Conservation (phyloP, 2,329 filamentous ascomycete genomes). For the Arthroderma sp. region DNA sequence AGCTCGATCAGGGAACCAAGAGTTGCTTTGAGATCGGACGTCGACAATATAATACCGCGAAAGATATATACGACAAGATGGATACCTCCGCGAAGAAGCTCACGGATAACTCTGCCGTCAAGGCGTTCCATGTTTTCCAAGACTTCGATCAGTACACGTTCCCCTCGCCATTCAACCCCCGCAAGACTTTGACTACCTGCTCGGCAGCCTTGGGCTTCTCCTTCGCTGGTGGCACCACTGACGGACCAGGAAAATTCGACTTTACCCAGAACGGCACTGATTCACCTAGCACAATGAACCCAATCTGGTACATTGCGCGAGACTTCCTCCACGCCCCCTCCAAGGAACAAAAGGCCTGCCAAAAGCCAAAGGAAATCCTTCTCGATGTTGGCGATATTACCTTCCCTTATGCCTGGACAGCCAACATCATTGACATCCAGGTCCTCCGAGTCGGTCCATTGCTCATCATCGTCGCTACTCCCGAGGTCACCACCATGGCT, state of each 20-base stretch:
- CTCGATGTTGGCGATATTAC: slow-evolving; percentile 77
- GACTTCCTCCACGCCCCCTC: slow-evolving; percentile 59
- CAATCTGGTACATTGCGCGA: slow-evolving; percentile 68
- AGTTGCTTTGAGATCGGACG: slow-evolving; percentile 41
- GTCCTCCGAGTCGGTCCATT: slow-evolving; percentile 72
- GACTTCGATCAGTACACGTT: slow-evolving; percentile 70
- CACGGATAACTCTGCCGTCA: slow-evolving; percentile 53
- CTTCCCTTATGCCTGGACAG: slow-evolving; percentile 72
- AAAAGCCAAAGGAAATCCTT: slow-evolving; percentile 70
- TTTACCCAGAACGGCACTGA: slow-evolving; percentile 79
- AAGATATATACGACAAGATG: slow-evolving; percentile 46
- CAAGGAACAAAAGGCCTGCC: slow-evolving; percentile 59
- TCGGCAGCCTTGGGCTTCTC: slow-evolving; percentile 81
- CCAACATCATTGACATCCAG: slow-evolving; percentile 85
- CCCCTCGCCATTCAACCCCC: slow-evolving; percentile 53
- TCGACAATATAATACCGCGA: slow-evolving; percentile 35
- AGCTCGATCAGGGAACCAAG: slow-evolving; percentile 36
- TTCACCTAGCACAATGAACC: slow-evolving; percentile 55
- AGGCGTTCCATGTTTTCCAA: slow-evolving; percentile 73
- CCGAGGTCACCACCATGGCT: slow-evolving; percentile 86
- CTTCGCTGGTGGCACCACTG: slow-evolving; percentile 84
- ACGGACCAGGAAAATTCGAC: slow-evolving; percentile 83
- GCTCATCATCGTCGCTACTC: slow-evolving; percentile 70
- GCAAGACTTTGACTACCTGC: slow-evolving; percentile 53
- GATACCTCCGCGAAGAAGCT: slow-evolving; percentile 30